Evolutionary conservation across 106 monocot species (phyloP).

Genomic region (Dendrobium catenatum): DNA sequence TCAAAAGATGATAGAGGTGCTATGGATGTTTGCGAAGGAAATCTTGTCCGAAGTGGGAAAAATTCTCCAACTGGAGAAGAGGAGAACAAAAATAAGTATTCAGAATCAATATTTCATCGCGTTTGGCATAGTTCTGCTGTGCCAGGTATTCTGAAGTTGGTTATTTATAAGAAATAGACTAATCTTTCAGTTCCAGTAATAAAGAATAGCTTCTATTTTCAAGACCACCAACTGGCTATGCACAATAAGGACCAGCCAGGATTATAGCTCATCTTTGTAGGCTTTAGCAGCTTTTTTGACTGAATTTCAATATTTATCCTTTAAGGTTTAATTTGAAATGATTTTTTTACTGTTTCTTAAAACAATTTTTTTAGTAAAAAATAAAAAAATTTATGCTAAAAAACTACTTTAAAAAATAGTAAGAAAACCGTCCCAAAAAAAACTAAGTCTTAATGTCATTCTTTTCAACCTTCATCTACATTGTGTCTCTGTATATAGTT

Average conservation of each 20-base stretch:
- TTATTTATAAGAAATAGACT: not conserved
- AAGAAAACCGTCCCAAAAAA: too few relatives aligned
- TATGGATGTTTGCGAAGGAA: conserved; percentile 11
- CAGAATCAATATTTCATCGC: conserved; percentile 26
- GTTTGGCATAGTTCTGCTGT: conserved; percentile 9
- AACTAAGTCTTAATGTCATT: too few relatives aligned
- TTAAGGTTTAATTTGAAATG: too few relatives aligned
- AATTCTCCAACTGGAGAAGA: conserved; percentile 16
- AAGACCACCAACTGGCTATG: not conserved
- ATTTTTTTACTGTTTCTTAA: too few relatives aligned
- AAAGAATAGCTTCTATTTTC: not conserved
- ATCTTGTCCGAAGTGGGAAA: conserved; percentile 8
- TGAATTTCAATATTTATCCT: not conserved
- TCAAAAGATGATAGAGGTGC: conserved; percentile 17
- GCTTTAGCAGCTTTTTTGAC: not conserved
- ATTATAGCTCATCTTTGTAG: not conserved
- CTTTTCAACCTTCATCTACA: not conserved
- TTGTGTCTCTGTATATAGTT: not conserved
- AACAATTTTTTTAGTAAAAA: too few relatives aligned
- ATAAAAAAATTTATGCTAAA: too few relatives aligned
- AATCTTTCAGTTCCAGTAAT: not conserved
- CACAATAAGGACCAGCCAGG: not conserved
- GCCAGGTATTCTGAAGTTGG: conserved; percentile 11
- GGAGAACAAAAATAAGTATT: conserved; percentile 21
- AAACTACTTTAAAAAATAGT: too few relatives aligned